Conservation (phyloP, 768 basidiomycete species). For the Rhodotorula sphaerocarpa region DNA sequence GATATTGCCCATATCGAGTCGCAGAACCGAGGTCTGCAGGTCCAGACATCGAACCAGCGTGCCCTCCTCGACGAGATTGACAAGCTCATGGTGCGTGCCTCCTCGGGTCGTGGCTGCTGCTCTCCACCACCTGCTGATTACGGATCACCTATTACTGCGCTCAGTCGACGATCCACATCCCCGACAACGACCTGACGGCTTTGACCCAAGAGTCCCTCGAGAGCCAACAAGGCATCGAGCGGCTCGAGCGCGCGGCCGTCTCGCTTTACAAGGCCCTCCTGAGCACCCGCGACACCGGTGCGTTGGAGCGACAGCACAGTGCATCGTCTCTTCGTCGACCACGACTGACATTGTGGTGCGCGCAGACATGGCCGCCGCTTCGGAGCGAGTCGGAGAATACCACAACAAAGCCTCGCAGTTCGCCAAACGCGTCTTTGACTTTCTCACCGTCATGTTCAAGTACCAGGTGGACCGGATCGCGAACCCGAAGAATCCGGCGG, state of each 20-base stretch:
- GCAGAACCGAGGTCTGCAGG: constrained; percentile 91
- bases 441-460: constrained; percentile 80
- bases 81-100: constrained; percentile 63
- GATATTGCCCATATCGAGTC: constrained; percentile 94
- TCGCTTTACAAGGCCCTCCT: constrained; percentile 92
- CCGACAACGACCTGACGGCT: constrained; percentile 60
- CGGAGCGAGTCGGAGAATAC: constrained; percentile 86
- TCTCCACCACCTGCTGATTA: no score
- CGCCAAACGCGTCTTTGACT: constrained; percentile 83
- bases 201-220: constrained; percentile 86
- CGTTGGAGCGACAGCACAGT: constrained; percentile 14
- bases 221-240: constrained; percentile 62
- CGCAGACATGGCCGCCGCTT: constrained; percentile 86
- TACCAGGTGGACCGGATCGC: constrained; percentile 51
- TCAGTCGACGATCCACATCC: constrained; percentile 92
- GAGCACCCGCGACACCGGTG: constrained; percentile 80
- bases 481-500: constrained; percentile 44
- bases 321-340: no score
- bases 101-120: no score
- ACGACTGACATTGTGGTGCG: no score
- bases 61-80: constrained; percentile 75
- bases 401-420: constrained; percentile 81
- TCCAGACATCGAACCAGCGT: constrained; percentile 91
- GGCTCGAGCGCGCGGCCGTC: constrained; percentile 70
- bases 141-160: no score